A percentile compares a stretch with the other conserved stretches of the same genome.
phyloP scores from a whole-genome alignment of 306 rosid genomes.

The Lithocarpus polystachyus region DNA sequence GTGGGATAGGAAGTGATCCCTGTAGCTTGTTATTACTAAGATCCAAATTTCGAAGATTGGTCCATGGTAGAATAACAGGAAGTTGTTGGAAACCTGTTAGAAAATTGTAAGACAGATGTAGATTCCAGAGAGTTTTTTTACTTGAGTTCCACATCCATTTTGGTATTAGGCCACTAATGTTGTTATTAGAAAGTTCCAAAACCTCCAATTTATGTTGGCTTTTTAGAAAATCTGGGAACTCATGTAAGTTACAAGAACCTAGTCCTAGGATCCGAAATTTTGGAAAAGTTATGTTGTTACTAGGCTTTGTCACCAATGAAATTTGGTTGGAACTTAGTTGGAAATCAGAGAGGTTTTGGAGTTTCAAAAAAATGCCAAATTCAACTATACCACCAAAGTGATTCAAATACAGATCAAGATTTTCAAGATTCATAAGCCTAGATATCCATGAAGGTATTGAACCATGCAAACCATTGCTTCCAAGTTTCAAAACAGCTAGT shows the following conservation, averaged over 20 bases:
- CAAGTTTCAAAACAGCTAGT: rapidly evolving
- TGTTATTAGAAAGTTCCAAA: background rate
- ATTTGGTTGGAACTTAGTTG: too few species aligned
- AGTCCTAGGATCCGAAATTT: background rate
- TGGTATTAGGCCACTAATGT: background rate
- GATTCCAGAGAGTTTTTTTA: background rate
- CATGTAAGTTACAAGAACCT: background rate
- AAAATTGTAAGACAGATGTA: background rate
- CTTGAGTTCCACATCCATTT: conserved; percentile 1
- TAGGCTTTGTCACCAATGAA: too few species aligned
- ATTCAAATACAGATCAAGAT: rapidly evolving
- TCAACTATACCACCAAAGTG: background rate
- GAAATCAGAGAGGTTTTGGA: rapidly evolving
- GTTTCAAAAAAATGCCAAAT: too few species aligned
- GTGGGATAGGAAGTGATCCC: background rate
- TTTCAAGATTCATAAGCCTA: background rate
- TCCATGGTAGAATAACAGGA: too few species aligned
- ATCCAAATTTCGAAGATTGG: too few species aligned
- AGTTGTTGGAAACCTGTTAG: background rate
- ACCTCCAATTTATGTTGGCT: too few species aligned
- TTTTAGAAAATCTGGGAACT: conserved; percentile 1
- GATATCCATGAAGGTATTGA: background rate
- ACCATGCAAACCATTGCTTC: rapidly evolving
- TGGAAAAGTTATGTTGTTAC: background rate
- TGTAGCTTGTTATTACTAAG: background rate